phyloP scores from a whole-genome alignment of 75 land plant species.

The Gnetum montanum region DNA sequence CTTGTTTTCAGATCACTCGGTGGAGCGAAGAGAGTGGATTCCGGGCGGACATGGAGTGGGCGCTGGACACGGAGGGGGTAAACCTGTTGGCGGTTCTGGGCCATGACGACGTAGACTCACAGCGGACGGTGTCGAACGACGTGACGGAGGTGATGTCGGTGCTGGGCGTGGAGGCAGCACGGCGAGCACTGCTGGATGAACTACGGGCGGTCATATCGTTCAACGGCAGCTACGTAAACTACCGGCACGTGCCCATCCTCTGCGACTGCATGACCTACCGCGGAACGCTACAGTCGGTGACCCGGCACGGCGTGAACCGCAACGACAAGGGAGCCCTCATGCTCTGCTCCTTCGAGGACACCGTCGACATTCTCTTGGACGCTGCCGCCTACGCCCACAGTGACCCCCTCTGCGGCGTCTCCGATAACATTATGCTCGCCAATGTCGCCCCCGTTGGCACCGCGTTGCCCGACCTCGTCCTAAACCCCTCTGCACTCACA shows the following conservation, averaged over 20 bases:
- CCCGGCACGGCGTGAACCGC: slow-evolving; percentile 87
- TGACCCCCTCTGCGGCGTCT: slow-evolving; percentile 86
- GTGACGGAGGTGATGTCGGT: slow-evolving; percentile 49
- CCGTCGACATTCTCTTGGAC: slow-evolving; percentile 71
- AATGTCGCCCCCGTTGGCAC: slow-evolving; percentile 98
- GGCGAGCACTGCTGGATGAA: slow-evolving; percentile 69
- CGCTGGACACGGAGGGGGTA: slow-evolving; percentile 50
- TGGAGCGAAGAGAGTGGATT: slow-evolving; percentile 11
- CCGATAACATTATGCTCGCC: slow-evolving; percentile 96
- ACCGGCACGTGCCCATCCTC: slow-evolving; percentile 55
- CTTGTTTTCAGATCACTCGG: slow-evolving; percentile 40
- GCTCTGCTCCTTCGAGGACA: slow-evolving; percentile 89
- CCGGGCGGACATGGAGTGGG: slow-evolving; percentile 35
- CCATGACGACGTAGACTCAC: slow-evolving; percentile 43
- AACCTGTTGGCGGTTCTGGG: slow-evolving; percentile 48
- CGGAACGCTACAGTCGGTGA: slow-evolving; percentile 44
- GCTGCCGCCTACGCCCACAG: slow-evolving; percentile 94
- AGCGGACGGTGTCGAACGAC: slow-evolving; percentile 40
- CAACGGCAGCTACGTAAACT: slow-evolving; percentile 49
- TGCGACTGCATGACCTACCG: slow-evolving; percentile 50
- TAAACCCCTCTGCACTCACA: slow-evolving; percentile 80
- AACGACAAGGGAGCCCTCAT: slow-evolving; percentile 97
- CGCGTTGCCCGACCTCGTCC: slow-evolving; percentile 57
- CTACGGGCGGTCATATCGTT: slow-evolving; percentile 40
- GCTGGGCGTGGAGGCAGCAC: slow-evolving; percentile 67